Conservation (phyloP, 805 yeast genomes). For the Nadsonia fulvescens region DNA sequence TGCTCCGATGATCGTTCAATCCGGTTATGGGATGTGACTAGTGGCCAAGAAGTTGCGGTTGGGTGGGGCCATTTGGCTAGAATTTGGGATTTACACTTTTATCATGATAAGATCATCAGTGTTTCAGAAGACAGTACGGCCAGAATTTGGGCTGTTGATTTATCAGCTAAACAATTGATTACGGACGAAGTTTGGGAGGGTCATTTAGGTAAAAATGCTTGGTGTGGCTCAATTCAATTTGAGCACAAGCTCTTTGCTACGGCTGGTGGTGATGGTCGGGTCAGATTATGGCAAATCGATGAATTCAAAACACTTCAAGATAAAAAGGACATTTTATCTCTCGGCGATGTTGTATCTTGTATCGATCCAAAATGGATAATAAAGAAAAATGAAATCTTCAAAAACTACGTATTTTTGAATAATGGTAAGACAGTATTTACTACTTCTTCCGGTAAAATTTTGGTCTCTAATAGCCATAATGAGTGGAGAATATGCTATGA, state of each 20-base stretch:
- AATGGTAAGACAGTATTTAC: constrained; percentile 31
- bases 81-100: constrained; percentile 68
- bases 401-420: constrained; percentile 35
- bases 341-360: background rate
- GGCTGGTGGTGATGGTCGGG: constrained; percentile 29
- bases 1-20: constrained; percentile 93
- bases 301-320: too few species aligned
- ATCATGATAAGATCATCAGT: constrained; percentile 31
- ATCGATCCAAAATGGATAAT: background rate
- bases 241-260: constrained; percentile 46
- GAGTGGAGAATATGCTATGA: constrained; percentile 1
- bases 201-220: constrained; percentile 72
- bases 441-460: constrained; percentile 42
- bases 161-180: constrained; percentile 16
- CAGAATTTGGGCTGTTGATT: constrained; percentile 48
- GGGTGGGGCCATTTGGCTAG: constrained; percentile 98
- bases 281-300: constrained; percentile 41
- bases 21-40: constrained; percentile 44
- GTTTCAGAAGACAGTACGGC: constrained; percentile 79
- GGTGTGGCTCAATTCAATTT: constrained; percentile 49
- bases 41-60: constrained; percentile 44
- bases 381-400: constrained; percentile 35
- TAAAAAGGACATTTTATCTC: too few species aligned
- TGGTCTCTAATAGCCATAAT: constrained; percentile 19
- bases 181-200: constrained; percentile 38